Percentiles rank a stretch among this genome's conserved stretches.
Conservation (phyloP, 352 stramenopile genomes). For the Globisporangium uncinulatum region DNA sequence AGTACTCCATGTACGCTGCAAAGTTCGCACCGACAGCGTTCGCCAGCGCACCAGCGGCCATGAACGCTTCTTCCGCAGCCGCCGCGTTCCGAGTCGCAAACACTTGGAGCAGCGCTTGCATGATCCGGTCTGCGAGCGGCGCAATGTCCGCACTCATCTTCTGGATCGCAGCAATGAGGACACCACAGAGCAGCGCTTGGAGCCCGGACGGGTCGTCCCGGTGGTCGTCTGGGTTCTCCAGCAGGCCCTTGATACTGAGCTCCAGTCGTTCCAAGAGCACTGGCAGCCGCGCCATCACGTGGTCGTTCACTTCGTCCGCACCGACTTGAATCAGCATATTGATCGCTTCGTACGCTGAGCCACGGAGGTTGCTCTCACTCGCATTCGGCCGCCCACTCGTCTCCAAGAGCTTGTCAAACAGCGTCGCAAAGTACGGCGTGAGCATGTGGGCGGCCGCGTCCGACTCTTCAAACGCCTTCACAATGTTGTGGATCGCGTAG, state of each 20-base stretch:
- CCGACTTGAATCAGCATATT: conserved; percentile 91
- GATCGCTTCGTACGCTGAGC: conserved; percentile 91
- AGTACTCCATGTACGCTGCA: conserved; percentile 94
- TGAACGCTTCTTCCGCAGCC: conserved; percentile 95
- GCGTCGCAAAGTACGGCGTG: conserved; percentile 84
- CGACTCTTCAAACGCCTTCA: conserved; percentile 89
- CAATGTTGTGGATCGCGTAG: conserved; percentile 96
- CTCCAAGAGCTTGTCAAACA: conserved; percentile 92
- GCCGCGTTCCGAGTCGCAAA: conserved; percentile 92
- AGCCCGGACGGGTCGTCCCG: conserved; percentile 70
- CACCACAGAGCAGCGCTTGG: conserved; percentile 85
- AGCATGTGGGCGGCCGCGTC: conserved; percentile 80
- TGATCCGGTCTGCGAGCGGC: conserved; percentile 90
- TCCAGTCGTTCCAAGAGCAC: conserved; percentile 78
- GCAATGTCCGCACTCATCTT: conserved; percentile 89
- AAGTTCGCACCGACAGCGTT: conserved; percentile 92
- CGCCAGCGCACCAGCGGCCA: conserved; percentile 91
- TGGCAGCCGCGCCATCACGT: conserved; percentile 77
- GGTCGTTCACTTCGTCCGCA: conserved; percentile 62
- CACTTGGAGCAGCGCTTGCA: conserved; percentile 94
- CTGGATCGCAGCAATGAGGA: conserved; percentile 92
- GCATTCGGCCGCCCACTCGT: conserved; percentile 87
- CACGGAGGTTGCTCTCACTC: conserved; percentile 88
- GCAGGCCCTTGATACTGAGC: conserved; percentile 50
- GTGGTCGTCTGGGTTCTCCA: conserved; percentile 70